Evolutionary conservation across 2,329 filamentous ascomycete species (phyloP).

Genomic region (Fusarium dimerum): DNA sequence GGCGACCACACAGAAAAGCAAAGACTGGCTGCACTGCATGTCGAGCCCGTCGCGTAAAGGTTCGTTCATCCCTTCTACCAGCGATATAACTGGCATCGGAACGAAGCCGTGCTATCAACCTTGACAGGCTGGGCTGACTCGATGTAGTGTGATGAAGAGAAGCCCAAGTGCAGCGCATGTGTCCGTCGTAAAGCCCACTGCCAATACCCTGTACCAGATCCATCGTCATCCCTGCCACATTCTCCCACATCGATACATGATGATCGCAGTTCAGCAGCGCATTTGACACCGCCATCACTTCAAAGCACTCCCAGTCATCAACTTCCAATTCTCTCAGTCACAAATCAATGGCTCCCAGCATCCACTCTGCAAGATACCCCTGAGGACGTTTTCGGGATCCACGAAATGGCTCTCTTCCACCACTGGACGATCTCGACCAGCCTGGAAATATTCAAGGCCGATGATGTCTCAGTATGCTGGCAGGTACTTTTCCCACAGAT

Average conservation of each 20-base stretch:
- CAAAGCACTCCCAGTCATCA: background rate
- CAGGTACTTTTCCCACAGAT: conserved; percentile 1
- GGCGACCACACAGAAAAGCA: conserved; percentile 1
- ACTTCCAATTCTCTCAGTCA: background rate
- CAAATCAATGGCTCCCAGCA: too few species aligned
- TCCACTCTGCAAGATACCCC: background rate
- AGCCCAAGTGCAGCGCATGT: conserved; percentile 1
- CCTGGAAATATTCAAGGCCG: conserved; percentile 1
- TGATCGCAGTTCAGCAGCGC: background rate
- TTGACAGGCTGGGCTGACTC: background rate
- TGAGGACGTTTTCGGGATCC: background rate
- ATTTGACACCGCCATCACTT: background rate
- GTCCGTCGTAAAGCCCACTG: background rate
- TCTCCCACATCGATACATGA: background rate
- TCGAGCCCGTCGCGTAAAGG: conserved; percentile 2
- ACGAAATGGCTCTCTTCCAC: conserved; percentile 4
- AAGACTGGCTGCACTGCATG: conserved; percentile 1
- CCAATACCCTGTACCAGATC: background rate
- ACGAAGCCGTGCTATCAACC: too few species aligned
- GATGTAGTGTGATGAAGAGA: conserved; percentile 1
- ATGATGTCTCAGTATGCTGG: background rate
- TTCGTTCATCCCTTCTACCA: background rate
- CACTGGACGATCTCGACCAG: conserved; percentile 5
- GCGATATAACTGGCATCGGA: background rate
- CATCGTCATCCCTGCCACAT: background rate